Conservation (phyloP, 257 asterid genomes). For the Salvia splendens region DNA sequence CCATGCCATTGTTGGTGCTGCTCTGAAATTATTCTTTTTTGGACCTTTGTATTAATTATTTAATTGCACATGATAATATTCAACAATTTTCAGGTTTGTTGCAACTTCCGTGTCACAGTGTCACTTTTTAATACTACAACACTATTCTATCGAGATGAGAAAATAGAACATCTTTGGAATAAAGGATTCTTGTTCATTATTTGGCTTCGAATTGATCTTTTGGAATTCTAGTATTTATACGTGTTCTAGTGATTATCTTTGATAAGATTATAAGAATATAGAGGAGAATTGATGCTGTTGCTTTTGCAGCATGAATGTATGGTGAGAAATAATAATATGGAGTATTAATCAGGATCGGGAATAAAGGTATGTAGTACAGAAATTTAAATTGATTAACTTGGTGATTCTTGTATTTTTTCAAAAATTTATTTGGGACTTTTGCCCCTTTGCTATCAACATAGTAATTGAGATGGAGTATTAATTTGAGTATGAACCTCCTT, state of each 20-base stretch:
- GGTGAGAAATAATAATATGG: background rate
- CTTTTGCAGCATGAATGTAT: background rate
- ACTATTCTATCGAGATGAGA: too few relatives aligned
- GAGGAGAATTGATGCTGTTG: slow-evolving; percentile 3
- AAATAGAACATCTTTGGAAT: background rate
- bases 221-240: background rate
- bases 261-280: background rate
- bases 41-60: background rate
- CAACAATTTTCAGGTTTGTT: background rate
- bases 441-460: too few relatives aligned
- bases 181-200: background rate
- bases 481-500: too few relatives aligned
- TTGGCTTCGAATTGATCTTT: background rate
- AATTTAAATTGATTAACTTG: background rate
- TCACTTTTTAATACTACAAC: too few relatives aligned
- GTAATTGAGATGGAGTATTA: too few relatives aligned
- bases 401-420: background rate
- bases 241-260: background rate
- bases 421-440: background rate
- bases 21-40: background rate
- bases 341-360: background rate
- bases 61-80: background rate
- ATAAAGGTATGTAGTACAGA: background rate
- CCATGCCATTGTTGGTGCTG: background rate
- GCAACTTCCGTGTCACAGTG: background rate